These are phyloP conservation scores for Fusarium keratoplasticum DNA, from an alignment of 2,329 filamentous ascomycete species.

Conservation along the genomic window DNA sequence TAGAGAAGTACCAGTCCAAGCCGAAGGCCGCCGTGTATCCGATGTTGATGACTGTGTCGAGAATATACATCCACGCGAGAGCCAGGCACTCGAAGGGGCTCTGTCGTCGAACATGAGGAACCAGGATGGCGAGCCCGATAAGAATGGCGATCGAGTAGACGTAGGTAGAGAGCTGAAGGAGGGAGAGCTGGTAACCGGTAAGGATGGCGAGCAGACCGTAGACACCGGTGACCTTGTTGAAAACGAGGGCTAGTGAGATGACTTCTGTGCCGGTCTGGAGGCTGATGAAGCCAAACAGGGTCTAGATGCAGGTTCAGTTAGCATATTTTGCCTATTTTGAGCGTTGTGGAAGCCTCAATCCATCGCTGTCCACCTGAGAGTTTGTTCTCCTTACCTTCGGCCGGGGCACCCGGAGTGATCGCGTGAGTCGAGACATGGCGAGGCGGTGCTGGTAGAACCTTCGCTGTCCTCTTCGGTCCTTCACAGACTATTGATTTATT, in stretches of 20 bases:
- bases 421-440: constrained; percentile 52
- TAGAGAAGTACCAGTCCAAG: constrained; percentile 84
- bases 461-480: constrained; percentile 3
- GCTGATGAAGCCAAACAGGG: constrained; percentile 86
- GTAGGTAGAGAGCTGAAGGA: constrained; percentile 90
- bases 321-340: constrained; percentile 10
- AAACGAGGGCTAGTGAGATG: constrained; percentile 82
- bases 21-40: constrained; percentile 86
- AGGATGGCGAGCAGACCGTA: constrained; percentile 91
- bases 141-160: constrained; percentile 84
- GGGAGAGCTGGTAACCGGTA: constrained; percentile 85
- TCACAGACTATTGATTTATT: constrained; percentile 3
- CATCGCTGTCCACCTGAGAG: neutral
- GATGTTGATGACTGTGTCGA: constrained; percentile 86
- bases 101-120: constrained; percentile 83
- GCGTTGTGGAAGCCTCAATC: constrained; percentile 4
- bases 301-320: constrained; percentile 61
- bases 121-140: constrained; percentile 73
- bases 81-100: constrained; percentile 82
- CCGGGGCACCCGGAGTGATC: constrained; percentile 54
- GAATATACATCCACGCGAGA: constrained; percentile 85
- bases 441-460: constrained; percentile 9
- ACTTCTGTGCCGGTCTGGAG: constrained; percentile 88
- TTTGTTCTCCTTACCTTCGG: constrained; percentile 51
- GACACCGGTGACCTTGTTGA: constrained; percentile 93